Conservation (phyloP, 352 stramenopile species). For the Pythium dissimile region DNA sequence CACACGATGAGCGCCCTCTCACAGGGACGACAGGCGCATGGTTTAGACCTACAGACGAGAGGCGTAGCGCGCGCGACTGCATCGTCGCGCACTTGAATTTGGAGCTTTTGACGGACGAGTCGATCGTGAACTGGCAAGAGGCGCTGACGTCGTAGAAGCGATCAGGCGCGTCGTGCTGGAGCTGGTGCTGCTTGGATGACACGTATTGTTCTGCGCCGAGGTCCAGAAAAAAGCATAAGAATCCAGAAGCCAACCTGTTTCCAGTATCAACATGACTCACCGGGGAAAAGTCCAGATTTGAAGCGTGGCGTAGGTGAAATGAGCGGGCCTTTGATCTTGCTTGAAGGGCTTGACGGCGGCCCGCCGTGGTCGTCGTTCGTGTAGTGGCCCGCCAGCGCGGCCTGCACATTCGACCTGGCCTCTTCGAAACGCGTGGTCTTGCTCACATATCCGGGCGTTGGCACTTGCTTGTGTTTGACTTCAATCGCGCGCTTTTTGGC, state of each 20-base stretch:
- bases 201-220: slow-evolving; percentile 52
- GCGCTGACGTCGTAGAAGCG: slow-evolving; percentile 76
- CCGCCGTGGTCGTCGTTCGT: slow-evolving; percentile 2
- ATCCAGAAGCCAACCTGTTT: neutral
- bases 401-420: slow-evolving; percentile 46
- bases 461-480: slow-evolving; percentile 58
- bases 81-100: slow-evolving; percentile 64
- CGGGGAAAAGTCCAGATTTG: slow-evolving; percentile 65
- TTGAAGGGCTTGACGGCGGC: slow-evolving; percentile 11
- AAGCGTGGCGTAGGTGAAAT: slow-evolving; percentile 65
- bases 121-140: slow-evolving; percentile 67
- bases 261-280: slow-evolving; percentile 14
- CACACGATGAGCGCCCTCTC: neutral
- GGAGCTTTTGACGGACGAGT: slow-evolving; percentile 58
- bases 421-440: slow-evolving; percentile 55
- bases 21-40: neutral
- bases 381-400: slow-evolving; percentile 26
- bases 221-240: neutral
- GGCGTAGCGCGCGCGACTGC: slow-evolving; percentile 45
- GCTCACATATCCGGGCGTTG: slow-evolving; percentile 52
- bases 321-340: slow-evolving; percentile 42
- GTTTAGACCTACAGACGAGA: slow-evolving; percentile 43
- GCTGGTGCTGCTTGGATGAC: slow-evolving; percentile 57
- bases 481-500: slow-evolving; percentile 53
- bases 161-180: slow-evolving; percentile 49